phyloP scores from a whole-genome alignment of 1,139 yeast genomes.

The Geotrichum aggregatum region DNA sequence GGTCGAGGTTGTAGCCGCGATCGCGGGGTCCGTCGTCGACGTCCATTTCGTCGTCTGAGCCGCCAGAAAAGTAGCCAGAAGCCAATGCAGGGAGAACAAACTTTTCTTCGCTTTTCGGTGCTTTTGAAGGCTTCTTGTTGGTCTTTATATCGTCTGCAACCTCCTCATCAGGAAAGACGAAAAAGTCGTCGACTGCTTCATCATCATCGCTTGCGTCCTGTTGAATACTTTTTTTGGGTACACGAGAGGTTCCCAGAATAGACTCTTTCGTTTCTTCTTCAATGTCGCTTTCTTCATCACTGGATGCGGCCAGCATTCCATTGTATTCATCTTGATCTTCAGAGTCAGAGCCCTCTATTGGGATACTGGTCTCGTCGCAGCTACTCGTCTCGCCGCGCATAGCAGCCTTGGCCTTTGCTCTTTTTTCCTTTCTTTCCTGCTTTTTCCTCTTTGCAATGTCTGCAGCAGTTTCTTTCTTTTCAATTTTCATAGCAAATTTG shows the following conservation, averaged over 20 bases:
- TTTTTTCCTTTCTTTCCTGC: slow-evolving; percentile 35
- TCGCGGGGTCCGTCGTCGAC: slow-evolving; percentile 28
- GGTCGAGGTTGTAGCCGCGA: slow-evolving; percentile 44
- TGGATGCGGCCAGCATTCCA: slow-evolving; percentile 19
- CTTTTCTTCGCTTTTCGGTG: slow-evolving; percentile 31
- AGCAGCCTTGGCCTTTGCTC: slow-evolving; percentile 32
- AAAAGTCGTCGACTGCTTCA: slow-evolving; percentile 23
- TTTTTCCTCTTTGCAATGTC: slow-evolving; percentile 45
- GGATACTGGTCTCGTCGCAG: too few species aligned
- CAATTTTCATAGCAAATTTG: slow-evolving; percentile 56
- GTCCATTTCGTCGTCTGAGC: slow-evolving; percentile 55
- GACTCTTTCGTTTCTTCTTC: slow-evolving; percentile 35
- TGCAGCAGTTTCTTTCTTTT: slow-evolving; percentile 14
- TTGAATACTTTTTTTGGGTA: slow-evolving; percentile 27
- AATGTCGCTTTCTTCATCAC: slow-evolving; percentile 25
- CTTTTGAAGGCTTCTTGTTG: slow-evolving; percentile 35
- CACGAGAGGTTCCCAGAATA: slow-evolving; percentile 22
- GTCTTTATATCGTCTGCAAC: slow-evolving; percentile 18
- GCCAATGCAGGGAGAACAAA: slow-evolving; percentile 63
- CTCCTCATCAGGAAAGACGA: slow-evolving; percentile 21
- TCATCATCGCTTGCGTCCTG: slow-evolving; percentile 30
- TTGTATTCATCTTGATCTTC: slow-evolving; percentile 23
- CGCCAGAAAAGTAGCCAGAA: slow-evolving; percentile 77
- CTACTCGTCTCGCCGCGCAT: too few species aligned
- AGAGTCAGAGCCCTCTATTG: slow-evolving; percentile 15